Percentiles rank a stretch among this genome's conserved stretches.
phyloP scores from a whole-genome alignment of 495 filamentous ascomycete species.

The Penicillium egyptiacum region DNA sequence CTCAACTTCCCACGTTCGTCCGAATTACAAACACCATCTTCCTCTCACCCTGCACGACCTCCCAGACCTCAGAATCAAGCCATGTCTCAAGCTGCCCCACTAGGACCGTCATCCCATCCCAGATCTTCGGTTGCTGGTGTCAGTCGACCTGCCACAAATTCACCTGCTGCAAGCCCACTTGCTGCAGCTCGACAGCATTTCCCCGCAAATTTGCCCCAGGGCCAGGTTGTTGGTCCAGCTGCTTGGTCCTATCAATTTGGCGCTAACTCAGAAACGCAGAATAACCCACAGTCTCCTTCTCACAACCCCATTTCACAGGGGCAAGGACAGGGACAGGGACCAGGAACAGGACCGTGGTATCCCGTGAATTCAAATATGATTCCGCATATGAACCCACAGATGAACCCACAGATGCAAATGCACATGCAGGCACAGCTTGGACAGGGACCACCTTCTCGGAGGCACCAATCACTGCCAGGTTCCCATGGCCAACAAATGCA shows the following conservation, averaged over 20 bases:
- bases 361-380: neutral
- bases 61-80: neutral
- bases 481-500: constrained; percentile 2
- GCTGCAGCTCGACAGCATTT: neutral
- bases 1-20: neutral
- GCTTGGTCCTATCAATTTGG: neutral
- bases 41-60: neutral
- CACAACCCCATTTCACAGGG: neutral
- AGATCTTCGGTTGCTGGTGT: neutral
- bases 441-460: neutral
- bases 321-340: neutral
- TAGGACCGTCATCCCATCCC: neutral
- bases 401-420: neutral
- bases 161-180: neutral
- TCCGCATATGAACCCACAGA: neutral
- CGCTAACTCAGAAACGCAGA: neutral
- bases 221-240: neutral
- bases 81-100: neutral
- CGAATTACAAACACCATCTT: neutral
- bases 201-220: neutral
- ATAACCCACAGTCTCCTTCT: neutral
- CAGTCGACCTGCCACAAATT: neutral
- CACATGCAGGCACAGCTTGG: neutral
- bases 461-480: neutral
- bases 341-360: neutral